Evolutionary conservation across 2,329 filamentous ascomycete species (phyloP), one percentile per base, ranked within the genome.

Genomic region (Pseudocercospora musae): DNA sequence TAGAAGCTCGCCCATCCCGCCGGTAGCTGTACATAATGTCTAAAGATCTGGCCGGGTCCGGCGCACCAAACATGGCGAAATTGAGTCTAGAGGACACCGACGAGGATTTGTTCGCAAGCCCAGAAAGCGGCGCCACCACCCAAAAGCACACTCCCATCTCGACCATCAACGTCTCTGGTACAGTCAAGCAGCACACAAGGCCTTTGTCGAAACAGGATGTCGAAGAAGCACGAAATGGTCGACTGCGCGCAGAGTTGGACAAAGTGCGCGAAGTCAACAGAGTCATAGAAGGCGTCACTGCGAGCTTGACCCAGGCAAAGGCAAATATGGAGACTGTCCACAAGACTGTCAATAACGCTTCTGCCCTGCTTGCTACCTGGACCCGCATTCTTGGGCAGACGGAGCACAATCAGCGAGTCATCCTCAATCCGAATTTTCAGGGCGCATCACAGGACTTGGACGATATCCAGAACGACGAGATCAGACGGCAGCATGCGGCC

Each of bases 361-460:
- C 93, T 13, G 90, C 90, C 1, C 85, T 99, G 13, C 87, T 99
- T 31, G 92, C 96, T 71, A 96, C 93, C 15, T 99, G 94, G 94
- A 96, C 92, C 8, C 88, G 92, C 57, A 97, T 99, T 68, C 85
- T 99, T 11, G 95, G 92, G 6, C 95, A 99, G 77, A 97, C 95
- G 4, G 95, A 99, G 78, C 95, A 99, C 78, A 98, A 96, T 74
- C 93, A 98, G 76, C 88, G 95, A 23, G 81, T 99, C 56, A 89
- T 99, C 49, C 83, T 98, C 50, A 90, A 96, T 72, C 90, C 92
- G 1, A 82, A 87, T 62, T 99, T 94, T 92, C 89, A 94, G 73
- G 95, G 95, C 60, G 90, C 93, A 27, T 90, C 87, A 4, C 87
- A 93, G 72, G 95, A 99, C 77, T 78, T 96, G 42, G 83, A 86